Evolutionary conservation across 2,329 filamentous ascomycete genomes (phyloP), one percentile per base, ranked within the genome.

Genomic region (Clonostachys chloroleuca): DNA sequence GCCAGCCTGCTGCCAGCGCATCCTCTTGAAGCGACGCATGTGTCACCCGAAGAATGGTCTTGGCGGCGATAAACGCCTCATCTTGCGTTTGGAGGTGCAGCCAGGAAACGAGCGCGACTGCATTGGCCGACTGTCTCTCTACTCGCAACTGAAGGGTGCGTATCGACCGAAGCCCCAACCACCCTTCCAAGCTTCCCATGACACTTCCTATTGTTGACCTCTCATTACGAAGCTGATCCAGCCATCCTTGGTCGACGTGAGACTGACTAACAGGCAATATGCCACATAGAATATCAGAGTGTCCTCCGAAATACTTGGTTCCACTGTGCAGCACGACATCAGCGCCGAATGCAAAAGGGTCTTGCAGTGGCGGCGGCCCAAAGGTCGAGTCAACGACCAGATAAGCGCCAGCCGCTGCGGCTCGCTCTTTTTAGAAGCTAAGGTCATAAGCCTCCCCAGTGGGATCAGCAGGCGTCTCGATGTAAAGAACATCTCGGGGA

Each of bases 221-320:
- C 61, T 99, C 92, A 2, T 65, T 61, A 43, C 75, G 69, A 58
- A 97, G 68, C 18, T 67, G 71, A 24, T 64, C 61, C n/a, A 81
- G 64, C 86, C 86, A 88, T 5, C 73, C 73, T 44, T 75, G 57
- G 42, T 67, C 67, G 36, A 65, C 65, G 13, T 78, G 77, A 44
- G 65, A 64, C 14, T 78, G 77, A 44, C 78, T 72, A 6, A 91
- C 79, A 0, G 83, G 81, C 24, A 99, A 70, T 16, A 95, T 85
- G 18, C 94, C 94, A 61, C 89, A 95, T 6, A 97, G 80, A 77
- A 97, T 78, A 67, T 99, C 94, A 54, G 86, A 92, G 69, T 99
- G 94, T 0, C 94, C 94, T 17, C 94, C 94, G 54, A 99, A 82
- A 67, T 97, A 99, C 75, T 97, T 99, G 16, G 92, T 96, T 5